Evolutionary conservation across 306 rosid genomes (phyloP), one percentile per base, ranked within the genome.

Genomic region (Ammopiptanthus mongolicus): DNA sequence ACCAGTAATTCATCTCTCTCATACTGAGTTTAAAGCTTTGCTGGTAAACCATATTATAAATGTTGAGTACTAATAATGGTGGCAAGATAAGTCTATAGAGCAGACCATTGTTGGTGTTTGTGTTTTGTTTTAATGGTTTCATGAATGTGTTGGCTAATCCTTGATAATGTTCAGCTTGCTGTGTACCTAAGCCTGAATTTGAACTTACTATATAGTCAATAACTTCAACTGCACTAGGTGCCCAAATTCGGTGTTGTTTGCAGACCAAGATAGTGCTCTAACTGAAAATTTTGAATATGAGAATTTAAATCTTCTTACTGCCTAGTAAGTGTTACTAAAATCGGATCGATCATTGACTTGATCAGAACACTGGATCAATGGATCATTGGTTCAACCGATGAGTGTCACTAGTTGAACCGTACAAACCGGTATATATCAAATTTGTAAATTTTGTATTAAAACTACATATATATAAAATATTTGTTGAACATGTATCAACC

Each of bases 11-110:
- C 44, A 52, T 10, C 57, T 46, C n/a, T 18, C 7, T 36, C 42
- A 47, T 55, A 28, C 46, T 65, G 19, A 22, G 29, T 25, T 63
- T 37, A 3, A 17, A 56, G 52, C 50, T 34, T 53, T 68, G 34
- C 69, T 65, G 65, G 55, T 77, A 23, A 33, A 71, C 59, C 61
- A 15, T 63, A 48, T 21, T 42, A 58, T 72, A 73, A 73, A 66
- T 39, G 37, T 28, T 60, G 51, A 82, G 69, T 37, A 22, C 41
- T 28, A 55, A 60, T 67, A 36, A 36, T 36, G 60, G 7, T 57
- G 5, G 37, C 33, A 72, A 80, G 14, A 17, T 6, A 65, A 59
- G 37, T 36, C 56, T 61, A 67, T 22, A 17, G 58, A 66, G 65
- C 12, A 60, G 8, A 37, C 17, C 11, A 0, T 36, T 29, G 34